Percentiles rank a stretch among this genome's conserved stretches.
Evolutionary conservation across 106 monocot genomes (phyloP).

Genomic region (Iris macrosiphon): DNA sequence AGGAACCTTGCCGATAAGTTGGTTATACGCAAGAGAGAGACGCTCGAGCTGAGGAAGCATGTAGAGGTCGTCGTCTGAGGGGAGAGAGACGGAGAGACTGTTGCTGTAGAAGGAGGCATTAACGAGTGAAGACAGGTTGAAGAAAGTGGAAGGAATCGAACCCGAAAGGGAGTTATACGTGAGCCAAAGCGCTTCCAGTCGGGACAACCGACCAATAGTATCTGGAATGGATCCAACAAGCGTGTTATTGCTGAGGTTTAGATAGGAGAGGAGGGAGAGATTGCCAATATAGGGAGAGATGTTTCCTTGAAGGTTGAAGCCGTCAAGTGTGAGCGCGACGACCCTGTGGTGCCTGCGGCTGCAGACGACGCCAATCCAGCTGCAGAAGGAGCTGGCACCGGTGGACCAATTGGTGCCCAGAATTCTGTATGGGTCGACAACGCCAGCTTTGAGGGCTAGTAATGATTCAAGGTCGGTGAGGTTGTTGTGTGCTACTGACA

Average conservation of each 20-base stretch:
- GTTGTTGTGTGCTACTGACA: not conserved
- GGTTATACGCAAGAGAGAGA: not conserved
- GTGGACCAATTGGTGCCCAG: slow-evolving; percentile 21
- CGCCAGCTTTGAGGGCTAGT: slow-evolving; percentile 26
- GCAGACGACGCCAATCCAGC: slow-evolving; percentile 38
- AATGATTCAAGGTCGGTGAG: slow-evolving; percentile 13
- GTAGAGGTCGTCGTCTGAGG: not conserved
- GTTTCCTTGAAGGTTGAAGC: slow-evolving; percentile 13
- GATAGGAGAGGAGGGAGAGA: slow-evolving; percentile 19
- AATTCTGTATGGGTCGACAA: slow-evolving; percentile 2
- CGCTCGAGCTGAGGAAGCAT: not conserved
- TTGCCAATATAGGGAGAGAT: slow-evolving; percentile 32
- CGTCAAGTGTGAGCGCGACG: slow-evolving; percentile 5
- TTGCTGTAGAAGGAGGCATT: not conserved
- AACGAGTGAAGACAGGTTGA: slow-evolving; percentile 9
- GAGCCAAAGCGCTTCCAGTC: slow-evolving; percentile 12
- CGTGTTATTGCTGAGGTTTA: slow-evolving; percentile 13
- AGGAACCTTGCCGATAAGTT: not conserved
- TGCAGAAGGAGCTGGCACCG: slow-evolving; percentile 14
- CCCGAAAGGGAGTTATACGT: slow-evolving; percentile 17
- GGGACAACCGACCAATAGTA: slow-evolving; percentile 10
- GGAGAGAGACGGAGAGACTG: slow-evolving; percentile 1
- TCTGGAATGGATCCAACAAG: slow-evolving; percentile 25
- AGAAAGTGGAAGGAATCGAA: slow-evolving; percentile 9
- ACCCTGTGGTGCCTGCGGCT: slow-evolving; percentile 2